phyloP scores from a whole-genome alignment of 371 early-diverging fungal genomes.

The Mucor indicus region DNA sequence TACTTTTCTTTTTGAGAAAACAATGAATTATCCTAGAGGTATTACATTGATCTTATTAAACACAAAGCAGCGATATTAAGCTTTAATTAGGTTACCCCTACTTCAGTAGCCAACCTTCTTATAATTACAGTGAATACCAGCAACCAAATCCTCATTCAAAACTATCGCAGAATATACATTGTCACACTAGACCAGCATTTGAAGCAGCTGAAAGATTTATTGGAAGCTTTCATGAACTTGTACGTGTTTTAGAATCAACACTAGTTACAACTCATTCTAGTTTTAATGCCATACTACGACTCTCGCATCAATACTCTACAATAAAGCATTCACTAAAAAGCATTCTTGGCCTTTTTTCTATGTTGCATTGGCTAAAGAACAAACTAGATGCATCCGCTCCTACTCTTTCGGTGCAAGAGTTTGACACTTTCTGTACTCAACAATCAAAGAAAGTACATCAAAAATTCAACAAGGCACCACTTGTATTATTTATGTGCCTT shows the following conservation, averaged over 20 bases:
- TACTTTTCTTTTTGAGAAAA: too few relatives aligned
- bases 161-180: background rate
- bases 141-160: background rate
- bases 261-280: slow-evolving; percentile 88
- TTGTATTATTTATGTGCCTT: too few relatives aligned
- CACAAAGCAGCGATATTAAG: background rate
- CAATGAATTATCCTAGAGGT: slow-evolving; percentile 1
- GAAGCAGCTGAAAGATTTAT: slow-evolving; percentile 79
- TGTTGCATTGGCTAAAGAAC: slow-evolving; percentile 55
- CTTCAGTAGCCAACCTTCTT: too few relatives aligned
- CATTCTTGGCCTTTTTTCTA: slow-evolving; percentile 61
- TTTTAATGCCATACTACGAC: slow-evolving; percentile 88
- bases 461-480: background rate
- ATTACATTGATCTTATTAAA: background rate
- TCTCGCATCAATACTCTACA: slow-evolving; percentile 83
- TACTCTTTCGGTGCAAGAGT: slow-evolving; percentile 58
- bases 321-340: slow-evolving; percentile 72
- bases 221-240: slow-evolving; percentile 83
- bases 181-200: slow-evolving; percentile 54
- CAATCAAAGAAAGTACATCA: background rate
- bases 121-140: background rate
- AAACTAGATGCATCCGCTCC: slow-evolving; percentile 57
- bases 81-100: background rate
- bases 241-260: slow-evolving; percentile 89
- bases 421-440: slow-evolving; percentile 47